phyloP scores from a whole-genome alignment of 441 rosid genomes.

The Croton laevigatus region DNA sequence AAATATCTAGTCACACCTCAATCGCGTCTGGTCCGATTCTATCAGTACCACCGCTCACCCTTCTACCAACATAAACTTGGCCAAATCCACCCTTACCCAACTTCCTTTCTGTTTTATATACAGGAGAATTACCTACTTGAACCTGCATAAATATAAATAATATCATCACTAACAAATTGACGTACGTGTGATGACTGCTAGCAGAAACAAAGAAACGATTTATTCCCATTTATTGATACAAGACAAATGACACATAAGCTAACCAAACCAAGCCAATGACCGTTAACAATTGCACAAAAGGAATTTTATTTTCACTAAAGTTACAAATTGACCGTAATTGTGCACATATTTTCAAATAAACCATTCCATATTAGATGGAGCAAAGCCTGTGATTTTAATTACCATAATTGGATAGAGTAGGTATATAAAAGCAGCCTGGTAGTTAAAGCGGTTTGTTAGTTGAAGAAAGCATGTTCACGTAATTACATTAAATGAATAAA shows the following conservation, averaged over 20 bases:
- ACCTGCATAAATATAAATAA: conserved; percentile 24
- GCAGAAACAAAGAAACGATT: background rate
- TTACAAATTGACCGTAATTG: background rate
- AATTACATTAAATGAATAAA: background rate
- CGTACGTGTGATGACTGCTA: background rate
- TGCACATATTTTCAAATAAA: background rate
- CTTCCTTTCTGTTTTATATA: conserved; percentile 81
- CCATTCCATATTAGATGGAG: background rate
- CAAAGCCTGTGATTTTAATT: background rate
- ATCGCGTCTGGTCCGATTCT: conserved; percentile 88
- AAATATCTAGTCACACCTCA: conserved; percentile 51
- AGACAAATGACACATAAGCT: conserved; percentile 1
- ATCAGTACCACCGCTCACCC: conserved; percentile 73
- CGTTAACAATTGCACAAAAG: background rate
- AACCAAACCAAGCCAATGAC: background rate
- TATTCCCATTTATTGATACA: background rate
- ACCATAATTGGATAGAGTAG: background rate
- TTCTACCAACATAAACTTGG: conserved; percentile 92
- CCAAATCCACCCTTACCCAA: conserved; percentile 98
- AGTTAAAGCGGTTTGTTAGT: background rate
- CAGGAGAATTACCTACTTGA: conserved; percentile 84
- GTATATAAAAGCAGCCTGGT: background rate
- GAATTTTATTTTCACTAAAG: background rate
- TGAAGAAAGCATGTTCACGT: conserved; percentile 1
- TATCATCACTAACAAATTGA: background rate